A percentile compares a stretch with the other conserved stretches of the same genome.
These are phyloP conservation scores for Ceriops decandra DNA, from an alignment of 345 rosid genomes.

Conservation along the genomic window DNA sequence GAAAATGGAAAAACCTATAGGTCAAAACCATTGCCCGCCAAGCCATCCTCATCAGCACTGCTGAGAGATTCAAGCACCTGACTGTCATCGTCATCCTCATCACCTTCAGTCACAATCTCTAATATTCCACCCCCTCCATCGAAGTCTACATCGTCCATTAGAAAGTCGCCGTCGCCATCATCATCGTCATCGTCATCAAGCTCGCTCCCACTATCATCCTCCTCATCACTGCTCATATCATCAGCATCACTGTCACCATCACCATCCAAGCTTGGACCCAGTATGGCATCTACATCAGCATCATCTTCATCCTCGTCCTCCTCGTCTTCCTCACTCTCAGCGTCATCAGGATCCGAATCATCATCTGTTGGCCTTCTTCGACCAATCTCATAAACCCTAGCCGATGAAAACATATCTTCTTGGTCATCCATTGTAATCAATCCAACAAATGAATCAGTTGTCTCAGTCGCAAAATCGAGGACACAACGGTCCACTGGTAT, in stretches of 20 bases:
- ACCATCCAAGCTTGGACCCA: slow-evolving; percentile 59
- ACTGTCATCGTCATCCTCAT: slow-evolving; percentile 60
- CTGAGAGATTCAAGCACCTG: slow-evolving; percentile 66
- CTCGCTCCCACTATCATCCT: slow-evolving; percentile 60
- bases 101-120: slow-evolving; percentile 59
- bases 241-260: slow-evolving; percentile 78
- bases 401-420: slow-evolving; percentile 88
- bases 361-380: slow-evolving; percentile 90
- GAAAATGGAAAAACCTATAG: slow-evolving; percentile 25
- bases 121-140: slow-evolving; percentile 59
- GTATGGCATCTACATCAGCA: slow-evolving; percentile 61
- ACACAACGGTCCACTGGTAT: slow-evolving; percentile 90
- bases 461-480: slow-evolving; percentile 91
- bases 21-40: slow-evolving; percentile 40
- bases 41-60: slow-evolving; percentile 73
- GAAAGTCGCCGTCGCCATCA: slow-evolving; percentile 50
- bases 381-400: slow-evolving; percentile 90
- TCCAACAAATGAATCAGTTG: slow-evolving; percentile 86
- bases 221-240: slow-evolving; percentile 56
- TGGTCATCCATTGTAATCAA: slow-evolving; percentile 93
- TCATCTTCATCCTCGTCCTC: slow-evolving; percentile 78
- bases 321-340: slow-evolving; percentile 86
- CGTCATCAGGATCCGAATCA: slow-evolving; percentile 97
- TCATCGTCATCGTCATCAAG: slow-evolving; percentile 51
- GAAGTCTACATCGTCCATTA: slow-evolving; percentile 49